phyloP scores from a whole-genome alignment of 805 yeast genomes.

The Ogataea polymorpha region DNA sequence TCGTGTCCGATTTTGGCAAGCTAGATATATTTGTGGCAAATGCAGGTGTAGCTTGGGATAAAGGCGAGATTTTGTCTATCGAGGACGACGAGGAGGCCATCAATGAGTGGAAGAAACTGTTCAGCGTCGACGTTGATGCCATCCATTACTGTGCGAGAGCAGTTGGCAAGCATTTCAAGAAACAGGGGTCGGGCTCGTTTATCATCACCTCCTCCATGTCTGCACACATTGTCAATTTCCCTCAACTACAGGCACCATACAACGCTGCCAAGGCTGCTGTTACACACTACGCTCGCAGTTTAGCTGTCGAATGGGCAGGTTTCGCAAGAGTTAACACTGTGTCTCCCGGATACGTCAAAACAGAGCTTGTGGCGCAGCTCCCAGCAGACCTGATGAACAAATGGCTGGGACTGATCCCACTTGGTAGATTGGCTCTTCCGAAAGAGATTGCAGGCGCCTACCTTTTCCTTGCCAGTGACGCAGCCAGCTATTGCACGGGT shows the following conservation, averaged over 20 bases:
- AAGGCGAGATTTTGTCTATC: conserved; percentile 50
- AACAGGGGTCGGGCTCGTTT: conserved; percentile 73
- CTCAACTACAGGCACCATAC: conserved; percentile 83
- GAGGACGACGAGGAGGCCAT: conserved; percentile 43
- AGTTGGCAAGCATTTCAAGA: conserved; percentile 68
- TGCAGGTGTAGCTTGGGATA: conserved; percentile 84
- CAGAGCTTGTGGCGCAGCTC: conserved; percentile 56
- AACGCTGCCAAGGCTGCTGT: conserved; percentile 87
- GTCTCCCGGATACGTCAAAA: conserved; percentile 83
- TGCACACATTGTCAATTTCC: conserved; percentile 81
- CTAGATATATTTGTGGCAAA: conserved; percentile 85
- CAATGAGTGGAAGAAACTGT: conserved; percentile 66
- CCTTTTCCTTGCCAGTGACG: conserved; percentile 75
- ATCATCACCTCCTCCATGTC: conserved; percentile 88
- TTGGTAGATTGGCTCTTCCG: conserved; percentile 74
- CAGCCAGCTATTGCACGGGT: conserved; percentile 77
- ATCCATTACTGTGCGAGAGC: conserved; percentile 76
- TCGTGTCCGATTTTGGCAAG: conserved; percentile 68
- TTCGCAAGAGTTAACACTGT: conserved; percentile 82
- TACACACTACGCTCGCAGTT: conserved; percentile 67
- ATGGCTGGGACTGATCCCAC: conserved; percentile 56
- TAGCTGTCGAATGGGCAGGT: conserved; percentile 87
- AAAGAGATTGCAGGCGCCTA: conserved; percentile 78
- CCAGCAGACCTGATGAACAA: conserved; percentile 41
- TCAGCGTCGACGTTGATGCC: conserved; percentile 75